phyloP scores from a whole-genome alignment of 176 grass and related monocot genomes.

The Phyllostachys edulis region DNA sequence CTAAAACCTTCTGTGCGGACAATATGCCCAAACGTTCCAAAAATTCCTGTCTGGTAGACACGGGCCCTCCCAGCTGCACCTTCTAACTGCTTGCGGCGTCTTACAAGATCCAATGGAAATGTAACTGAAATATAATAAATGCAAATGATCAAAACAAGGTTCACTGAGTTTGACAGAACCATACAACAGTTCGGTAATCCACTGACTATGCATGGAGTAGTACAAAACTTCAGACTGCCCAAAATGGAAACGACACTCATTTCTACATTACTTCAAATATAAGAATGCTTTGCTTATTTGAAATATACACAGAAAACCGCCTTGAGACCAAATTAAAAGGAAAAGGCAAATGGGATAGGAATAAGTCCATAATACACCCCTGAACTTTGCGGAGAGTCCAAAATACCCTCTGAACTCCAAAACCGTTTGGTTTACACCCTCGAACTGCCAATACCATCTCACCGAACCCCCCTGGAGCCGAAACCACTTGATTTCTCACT shows the following conservation, averaged over 20 bases:
- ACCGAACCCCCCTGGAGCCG: too few relatives aligned
- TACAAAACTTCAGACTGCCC: background rate
- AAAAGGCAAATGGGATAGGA: background rate
- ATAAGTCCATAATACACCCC: too few relatives aligned
- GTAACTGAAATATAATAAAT: constrained; percentile 57
- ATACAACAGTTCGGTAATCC: background rate
- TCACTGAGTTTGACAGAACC: background rate
- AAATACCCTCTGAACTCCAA: too few relatives aligned
- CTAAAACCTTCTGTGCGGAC: constrained; percentile 60
- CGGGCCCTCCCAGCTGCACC: constrained; percentile 76
- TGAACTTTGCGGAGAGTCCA: too few relatives aligned
- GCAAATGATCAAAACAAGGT: background rate
- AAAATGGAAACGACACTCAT: background rate
- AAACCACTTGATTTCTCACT: too few relatives aligned
- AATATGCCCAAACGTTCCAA: constrained; percentile 84
- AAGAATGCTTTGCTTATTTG: background rate
- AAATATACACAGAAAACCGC: background rate
- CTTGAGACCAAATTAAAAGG: background rate
- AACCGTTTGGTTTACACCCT: too few relatives aligned
- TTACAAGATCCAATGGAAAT: constrained; percentile 89
- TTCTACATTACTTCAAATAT: constrained; percentile 11
- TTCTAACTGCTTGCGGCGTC: constrained; percentile 87
- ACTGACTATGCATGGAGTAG: background rate
- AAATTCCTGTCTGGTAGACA: constrained; percentile 70
- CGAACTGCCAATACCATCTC: too few relatives aligned